Evolutionary conservation across 805 yeast genomes (phyloP).

Genomic region (Candida parachauliodes): DNA sequence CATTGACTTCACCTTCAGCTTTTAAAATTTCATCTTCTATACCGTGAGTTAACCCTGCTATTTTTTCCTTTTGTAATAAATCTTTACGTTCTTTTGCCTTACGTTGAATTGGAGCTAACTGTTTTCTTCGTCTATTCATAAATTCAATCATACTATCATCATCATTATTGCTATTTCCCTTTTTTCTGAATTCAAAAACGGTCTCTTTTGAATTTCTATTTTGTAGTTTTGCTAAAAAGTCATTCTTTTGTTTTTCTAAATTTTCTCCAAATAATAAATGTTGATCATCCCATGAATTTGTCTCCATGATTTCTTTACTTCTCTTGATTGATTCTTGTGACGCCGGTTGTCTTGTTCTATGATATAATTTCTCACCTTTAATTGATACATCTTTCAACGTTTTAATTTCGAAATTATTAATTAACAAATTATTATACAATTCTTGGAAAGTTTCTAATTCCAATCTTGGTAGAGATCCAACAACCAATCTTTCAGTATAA

Average conservation of each 20-base stretch:
- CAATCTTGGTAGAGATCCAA: slow-evolving; percentile 78
- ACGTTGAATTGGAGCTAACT: slow-evolving; percentile 83
- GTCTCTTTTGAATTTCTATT: slow-evolving; percentile 79
- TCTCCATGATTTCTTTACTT: slow-evolving; percentile 67
- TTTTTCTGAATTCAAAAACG: slow-evolving; percentile 78
- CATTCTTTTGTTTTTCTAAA: slow-evolving; percentile 67
- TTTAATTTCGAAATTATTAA: slow-evolving; percentile 63
- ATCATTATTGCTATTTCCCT: slow-evolving; percentile 34
- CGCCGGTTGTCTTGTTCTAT: slow-evolving; percentile 82
- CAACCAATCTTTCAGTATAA: slow-evolving; percentile 71
- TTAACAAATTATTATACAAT: slow-evolving; percentile 56
- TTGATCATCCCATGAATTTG: slow-evolving; percentile 84
- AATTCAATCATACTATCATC: slow-evolving; percentile 71
- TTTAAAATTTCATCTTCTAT: slow-evolving; percentile 71
- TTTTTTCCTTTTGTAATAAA: slow-evolving; percentile 65
- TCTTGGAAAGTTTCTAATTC: slow-evolving; percentile 73
- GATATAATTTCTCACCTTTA: slow-evolving; percentile 85
- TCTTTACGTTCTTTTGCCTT: slow-evolving; percentile 69
- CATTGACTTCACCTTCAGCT: slow-evolving; percentile 45
- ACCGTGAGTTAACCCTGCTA: slow-evolving; percentile 69
- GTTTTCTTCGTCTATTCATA: slow-evolving; percentile 83
- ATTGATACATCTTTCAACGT: slow-evolving; percentile 65
- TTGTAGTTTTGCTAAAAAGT: slow-evolving; percentile 66
- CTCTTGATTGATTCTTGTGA: slow-evolving; percentile 83
- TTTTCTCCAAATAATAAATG: slow-evolving; percentile 77